phyloP scores from a whole-genome alignment of 1,139 yeast genomes.

The Sugiyamaella xylanicola region DNA sequence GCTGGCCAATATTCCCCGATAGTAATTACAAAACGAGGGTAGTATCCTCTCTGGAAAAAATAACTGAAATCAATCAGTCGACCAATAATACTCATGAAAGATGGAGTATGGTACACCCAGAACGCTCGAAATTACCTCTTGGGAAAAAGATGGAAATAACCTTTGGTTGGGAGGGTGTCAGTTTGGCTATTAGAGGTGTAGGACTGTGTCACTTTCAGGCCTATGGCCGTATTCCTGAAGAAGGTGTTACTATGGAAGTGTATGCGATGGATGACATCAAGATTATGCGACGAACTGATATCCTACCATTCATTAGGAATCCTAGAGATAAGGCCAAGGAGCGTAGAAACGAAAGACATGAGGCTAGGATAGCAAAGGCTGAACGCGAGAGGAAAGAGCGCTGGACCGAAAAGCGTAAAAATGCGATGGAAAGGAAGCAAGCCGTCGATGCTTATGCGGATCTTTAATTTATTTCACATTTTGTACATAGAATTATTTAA shows the following conservation, averaged over 20 bases:
- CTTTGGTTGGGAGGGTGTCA: constrained; percentile 56
- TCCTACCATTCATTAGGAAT: constrained; percentile 34
- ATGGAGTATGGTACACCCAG: constrained; percentile 29
- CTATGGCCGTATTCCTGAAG: constrained; percentile 54
- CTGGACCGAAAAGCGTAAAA: neutral
- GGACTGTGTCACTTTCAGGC: constrained; percentile 69
- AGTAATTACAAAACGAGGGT: constrained; percentile 22
- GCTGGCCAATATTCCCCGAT: constrained; percentile 30
- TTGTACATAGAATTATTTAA: too few species aligned
- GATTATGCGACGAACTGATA: constrained; percentile 40
- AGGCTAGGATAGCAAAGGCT: neutral
- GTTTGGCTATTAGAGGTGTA: constrained; percentile 65
- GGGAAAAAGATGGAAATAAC: constrained; percentile 37
- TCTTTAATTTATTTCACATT: neutral
- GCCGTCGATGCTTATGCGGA: constrained; percentile 6
- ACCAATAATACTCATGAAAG: constrained; percentile 35
- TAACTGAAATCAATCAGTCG: constrained; percentile 34
- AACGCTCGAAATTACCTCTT: constrained; percentile 27
- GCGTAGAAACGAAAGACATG: neutral
- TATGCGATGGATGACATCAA: constrained; percentile 53
- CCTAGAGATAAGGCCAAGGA: constrained; percentile 7
- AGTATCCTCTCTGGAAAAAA: constrained; percentile 33
- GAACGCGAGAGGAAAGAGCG: neutral
- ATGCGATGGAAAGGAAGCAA: constrained; percentile 5
- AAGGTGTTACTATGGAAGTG: constrained; percentile 47